Base-by-base conservation (phyloP, 371 early-diverging fungal genomes). In the Mucor plumbeus region DNA sequence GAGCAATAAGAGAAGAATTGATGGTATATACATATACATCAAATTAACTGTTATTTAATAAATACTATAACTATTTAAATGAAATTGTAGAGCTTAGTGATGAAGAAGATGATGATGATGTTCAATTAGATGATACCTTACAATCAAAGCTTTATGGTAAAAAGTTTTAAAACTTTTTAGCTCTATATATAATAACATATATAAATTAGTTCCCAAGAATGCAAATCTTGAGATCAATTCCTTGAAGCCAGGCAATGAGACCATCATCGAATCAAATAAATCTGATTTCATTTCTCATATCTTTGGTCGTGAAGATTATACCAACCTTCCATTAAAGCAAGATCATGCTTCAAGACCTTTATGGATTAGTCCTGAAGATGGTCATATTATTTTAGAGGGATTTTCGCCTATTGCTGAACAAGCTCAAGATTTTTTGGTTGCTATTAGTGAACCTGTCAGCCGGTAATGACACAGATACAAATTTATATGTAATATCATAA, bases 361-460 rank as follows among this genome's bases (percentile, higher is more conserved):
- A 40, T 99, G 97, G 97, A 97, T 99, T 48, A 92, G 90, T 71
- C 92, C 95, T 38, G 93, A 95, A 64, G 89, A 90, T 75, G 97
- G 95, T 10, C 87, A 92, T 59, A 97, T 99, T 61, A 95, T 99
- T 63, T 85, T 99, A 4, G 99, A 99, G 83, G 97, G 95, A 3
- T 97, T 96, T 68, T 95, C 97, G 4, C 92, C 95, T 17, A 92
- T 97, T 62, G 94, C 96, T 19, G 94, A 92, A 65, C 95, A 95
- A 74, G 99, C 99, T 0, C 95, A 94, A 61, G 99, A 99, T 83
- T 99, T 99, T 78, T 81, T 99, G 47, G 94, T 99, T 21, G 96
- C 99, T 11, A 99, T 99, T 60, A 93, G 98, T 53, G 99, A 99
- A 81, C 99, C 99, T 40, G 91, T 99, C 6, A 95, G 95, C 66